Evolutionary conservation across 2,329 filamentous ascomycete species (phyloP).

Genomic region (Nigrospora oryzae): DNA sequence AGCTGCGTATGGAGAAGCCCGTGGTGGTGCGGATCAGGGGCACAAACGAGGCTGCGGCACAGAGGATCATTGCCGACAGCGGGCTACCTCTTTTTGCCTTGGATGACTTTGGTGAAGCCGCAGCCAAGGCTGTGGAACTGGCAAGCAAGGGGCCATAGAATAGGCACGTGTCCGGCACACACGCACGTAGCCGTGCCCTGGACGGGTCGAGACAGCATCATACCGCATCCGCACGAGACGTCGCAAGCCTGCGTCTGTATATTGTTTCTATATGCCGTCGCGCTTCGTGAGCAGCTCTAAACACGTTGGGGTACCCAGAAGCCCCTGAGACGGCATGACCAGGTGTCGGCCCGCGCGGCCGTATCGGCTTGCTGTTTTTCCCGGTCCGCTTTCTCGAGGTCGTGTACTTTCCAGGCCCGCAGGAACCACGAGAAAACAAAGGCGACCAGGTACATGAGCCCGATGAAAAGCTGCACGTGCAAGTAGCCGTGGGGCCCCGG

Average conservation of each 20-base stretch:
- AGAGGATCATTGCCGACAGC: conserved; percentile 61
- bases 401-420: conserved; percentile 33
- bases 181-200: too few species aligned
- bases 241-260: too few species aligned
- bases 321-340: too few species aligned
- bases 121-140: conserved; percentile 55
- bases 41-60: conserved; percentile 64
- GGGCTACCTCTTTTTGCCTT: conserved; percentile 61
- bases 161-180: too few species aligned
- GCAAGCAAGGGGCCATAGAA: conserved; percentile 28
- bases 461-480: conserved; percentile 49
- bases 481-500: conserved; percentile 36
- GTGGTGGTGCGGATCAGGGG: conserved; percentile 72
- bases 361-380: conserved; percentile 2
- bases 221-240: too few species aligned
- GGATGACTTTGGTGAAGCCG: conserved; percentile 68
- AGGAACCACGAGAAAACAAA: conserved; percentile 33
- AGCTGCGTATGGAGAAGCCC: conserved; percentile 51
- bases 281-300: too few species aligned
- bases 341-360: too few species aligned
- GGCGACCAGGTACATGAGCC: conserved; percentile 50
- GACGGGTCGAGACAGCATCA: too few species aligned
- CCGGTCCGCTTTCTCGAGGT: conserved; percentile 22
- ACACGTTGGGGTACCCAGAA: too few species aligned
- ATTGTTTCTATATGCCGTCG: too few species aligned